Evolutionary conservation across 192 early-diverging fungal species (phyloP).

Genomic region (Coemansia sp.): DNA sequence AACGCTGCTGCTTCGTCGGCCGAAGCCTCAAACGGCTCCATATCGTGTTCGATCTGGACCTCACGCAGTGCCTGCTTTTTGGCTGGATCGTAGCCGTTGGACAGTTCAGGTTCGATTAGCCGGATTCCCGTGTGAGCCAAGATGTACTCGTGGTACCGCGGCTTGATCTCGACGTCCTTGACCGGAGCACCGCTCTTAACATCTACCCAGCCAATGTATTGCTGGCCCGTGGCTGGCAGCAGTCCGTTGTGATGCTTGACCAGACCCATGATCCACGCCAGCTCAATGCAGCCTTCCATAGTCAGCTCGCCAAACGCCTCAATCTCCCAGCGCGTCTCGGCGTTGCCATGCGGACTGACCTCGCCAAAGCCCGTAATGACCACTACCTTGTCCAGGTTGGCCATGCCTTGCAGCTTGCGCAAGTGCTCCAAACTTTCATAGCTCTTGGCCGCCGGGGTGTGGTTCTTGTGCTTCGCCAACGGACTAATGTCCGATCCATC

Average conservation of each 20-base stretch:
- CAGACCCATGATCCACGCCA: too few species aligned
- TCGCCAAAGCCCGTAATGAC: conserved; percentile 91
- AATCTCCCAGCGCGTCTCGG: conserved; percentile 96
- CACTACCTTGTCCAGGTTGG: conserved; percentile 66
- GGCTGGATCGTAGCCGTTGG: conserved; percentile 80
- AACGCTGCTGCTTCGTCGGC: conserved; percentile 87
- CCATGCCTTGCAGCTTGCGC: conserved; percentile 47
- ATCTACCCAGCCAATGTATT: conserved; percentile 79
- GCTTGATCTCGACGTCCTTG: conserved; percentile 79
- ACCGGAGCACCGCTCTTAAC: conserved; percentile 77
- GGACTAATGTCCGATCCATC: conserved; percentile 41
- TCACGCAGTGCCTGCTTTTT: conserved; percentile 84
- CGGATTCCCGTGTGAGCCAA: conserved; percentile 30
- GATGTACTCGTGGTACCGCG: conserved; percentile 86
- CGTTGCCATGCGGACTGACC: conserved; percentile 85
- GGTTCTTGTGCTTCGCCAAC: conserved; percentile 85
- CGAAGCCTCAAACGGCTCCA: conserved; percentile 37
- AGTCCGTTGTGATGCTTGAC: conserved; percentile 34
- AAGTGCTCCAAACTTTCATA: conserved; percentile 68
- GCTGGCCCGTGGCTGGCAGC: conserved; percentile 7
- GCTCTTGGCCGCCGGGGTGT: conserved; percentile 71
- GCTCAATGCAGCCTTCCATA: conserved; percentile 75
- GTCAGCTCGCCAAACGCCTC: conserved; percentile 68
- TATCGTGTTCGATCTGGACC: conserved; percentile 78
- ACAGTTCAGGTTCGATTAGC: conserved; percentile 81